Percentiles rank a stretch among this genome's conserved stretches.
phyloP scores from a whole-genome alignment of 805 yeast genomes.

The Candida nonsorbophila region DNA sequence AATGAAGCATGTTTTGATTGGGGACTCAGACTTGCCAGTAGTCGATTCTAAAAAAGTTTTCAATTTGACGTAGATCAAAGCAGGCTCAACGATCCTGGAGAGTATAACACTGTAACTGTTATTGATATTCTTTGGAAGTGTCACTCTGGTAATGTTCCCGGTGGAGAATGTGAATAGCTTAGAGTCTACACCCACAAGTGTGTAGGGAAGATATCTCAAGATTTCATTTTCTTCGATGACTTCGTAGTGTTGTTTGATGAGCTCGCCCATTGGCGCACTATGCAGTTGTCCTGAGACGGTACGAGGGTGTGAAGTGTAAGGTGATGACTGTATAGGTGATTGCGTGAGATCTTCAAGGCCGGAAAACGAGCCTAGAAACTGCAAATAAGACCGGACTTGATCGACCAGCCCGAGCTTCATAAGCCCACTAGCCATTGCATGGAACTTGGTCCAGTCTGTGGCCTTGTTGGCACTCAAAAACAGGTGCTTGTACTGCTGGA shows the following conservation, averaged over 20 bases:
- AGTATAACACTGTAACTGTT: constrained; percentile 54
- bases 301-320: too few relatives aligned
- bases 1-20: constrained; percentile 58
- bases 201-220: constrained; percentile 43
- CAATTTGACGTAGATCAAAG: constrained; percentile 54
- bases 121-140: constrained; percentile 49
- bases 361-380: constrained; percentile 19
- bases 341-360: constrained; percentile 3
- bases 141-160: constrained; percentile 17
- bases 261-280: constrained; percentile 5
- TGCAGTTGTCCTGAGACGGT: too few relatives aligned
- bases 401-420: constrained; percentile 20
- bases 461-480: constrained; percentile 21
- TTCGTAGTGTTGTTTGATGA: constrained; percentile 24
- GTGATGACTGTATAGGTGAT: constrained; percentile 8
- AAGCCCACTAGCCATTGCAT: constrained; percentile 22
- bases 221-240: constrained; percentile 28
- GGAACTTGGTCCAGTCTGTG: constrained; percentile 30
- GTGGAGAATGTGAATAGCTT: constrained; percentile 43
- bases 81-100: constrained; percentile 63
- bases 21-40: constrained; percentile 29
- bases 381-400: constrained; percentile 30
- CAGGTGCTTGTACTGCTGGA: constrained; percentile 14
- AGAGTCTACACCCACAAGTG: constrained; percentile 60
- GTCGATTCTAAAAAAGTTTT: constrained; percentile 16